Conservation (phyloP, 1,284 basidiomycete species). For the Irpex sp. region DNA sequence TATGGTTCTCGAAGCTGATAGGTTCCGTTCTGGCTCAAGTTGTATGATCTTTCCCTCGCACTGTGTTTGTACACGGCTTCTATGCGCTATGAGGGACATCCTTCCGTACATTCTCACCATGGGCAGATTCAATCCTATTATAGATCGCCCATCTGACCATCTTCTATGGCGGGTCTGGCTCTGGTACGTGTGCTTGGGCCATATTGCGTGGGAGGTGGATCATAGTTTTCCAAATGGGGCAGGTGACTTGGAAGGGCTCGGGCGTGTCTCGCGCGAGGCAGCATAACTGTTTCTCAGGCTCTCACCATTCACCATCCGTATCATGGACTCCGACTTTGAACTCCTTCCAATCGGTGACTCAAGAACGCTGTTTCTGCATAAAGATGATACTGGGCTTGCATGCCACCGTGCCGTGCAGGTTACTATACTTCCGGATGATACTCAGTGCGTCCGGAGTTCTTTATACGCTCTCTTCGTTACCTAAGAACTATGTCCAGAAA, state of each 20-base stretch:
- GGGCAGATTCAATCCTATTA: not conserved
- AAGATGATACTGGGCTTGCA: conserved; percentile 6
- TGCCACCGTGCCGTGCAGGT: conserved; percentile 7
- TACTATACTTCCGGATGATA: conserved; percentile 8
- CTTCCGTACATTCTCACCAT: not conserved
- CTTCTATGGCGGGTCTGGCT: not conserved
- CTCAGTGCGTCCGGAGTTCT: not conserved
- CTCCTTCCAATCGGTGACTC: conserved; percentile 4
- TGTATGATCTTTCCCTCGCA: not conserved
- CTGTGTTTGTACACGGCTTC: not conserved
- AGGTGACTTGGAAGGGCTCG: not conserved
- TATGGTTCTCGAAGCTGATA: not conserved
- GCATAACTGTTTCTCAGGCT: not conserved
- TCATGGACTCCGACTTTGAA: not conserved
- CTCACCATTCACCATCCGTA: not conserved
- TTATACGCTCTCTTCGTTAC: not conserved
- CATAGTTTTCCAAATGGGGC: not conserved
- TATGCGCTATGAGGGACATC: not conserved
- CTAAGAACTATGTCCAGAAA: conserved; percentile 1
- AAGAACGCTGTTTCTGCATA: conserved; percentile 6
- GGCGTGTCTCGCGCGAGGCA: not conserved
- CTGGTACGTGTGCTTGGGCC: not conserved
- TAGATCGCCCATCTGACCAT: not conserved
- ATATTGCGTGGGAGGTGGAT: not conserved
- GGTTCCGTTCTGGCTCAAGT: not conserved